A percentile compares a stretch with the other conserved stretches of the same genome.
These are phyloP conservation scores for Effrenium voratum DNA, from an alignment of 73 alveolate genomes.

Conservation along the genomic window DNA sequence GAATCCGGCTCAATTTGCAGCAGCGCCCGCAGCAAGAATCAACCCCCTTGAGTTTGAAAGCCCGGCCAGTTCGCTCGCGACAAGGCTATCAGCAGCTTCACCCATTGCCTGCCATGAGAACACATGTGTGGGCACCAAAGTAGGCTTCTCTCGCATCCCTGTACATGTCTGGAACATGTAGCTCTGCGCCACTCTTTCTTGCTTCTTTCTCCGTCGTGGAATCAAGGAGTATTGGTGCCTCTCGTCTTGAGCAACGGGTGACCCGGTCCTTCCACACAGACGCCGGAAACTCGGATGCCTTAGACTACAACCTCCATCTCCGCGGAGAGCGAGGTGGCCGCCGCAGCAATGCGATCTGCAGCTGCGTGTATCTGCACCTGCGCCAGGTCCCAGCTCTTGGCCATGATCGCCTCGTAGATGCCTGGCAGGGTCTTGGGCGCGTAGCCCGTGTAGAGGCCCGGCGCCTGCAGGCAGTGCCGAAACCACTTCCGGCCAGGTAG, in stretches of 20 bases:
- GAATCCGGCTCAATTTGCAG: neutral
- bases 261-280: no score
- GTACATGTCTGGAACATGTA: no score
- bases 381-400: constrained; percentile 46
- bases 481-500: constrained; percentile 73
- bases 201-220: no score
- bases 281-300: no score
- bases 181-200: no score
- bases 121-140: neutral
- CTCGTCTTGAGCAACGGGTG: no score
- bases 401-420: constrained; percentile 31
- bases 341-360: constrained; percentile 14
- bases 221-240: no score
- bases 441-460: constrained; percentile 64
- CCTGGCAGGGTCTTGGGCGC: constrained; percentile 53
- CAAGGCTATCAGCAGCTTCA: constrained; percentile 73
- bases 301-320: no score
- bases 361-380: constrained; percentile 32
- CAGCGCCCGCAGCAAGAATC: neutral
- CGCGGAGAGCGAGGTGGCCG: no score
- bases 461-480: constrained; percentile 71
- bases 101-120: constrained; percentile 25
- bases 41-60: no score
- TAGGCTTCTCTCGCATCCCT: no score
- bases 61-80: constrained; percentile 60